Base-by-base conservation (phyloP, 2,329 filamentous ascomycete species). In the Ascochyta lentis region DNA sequence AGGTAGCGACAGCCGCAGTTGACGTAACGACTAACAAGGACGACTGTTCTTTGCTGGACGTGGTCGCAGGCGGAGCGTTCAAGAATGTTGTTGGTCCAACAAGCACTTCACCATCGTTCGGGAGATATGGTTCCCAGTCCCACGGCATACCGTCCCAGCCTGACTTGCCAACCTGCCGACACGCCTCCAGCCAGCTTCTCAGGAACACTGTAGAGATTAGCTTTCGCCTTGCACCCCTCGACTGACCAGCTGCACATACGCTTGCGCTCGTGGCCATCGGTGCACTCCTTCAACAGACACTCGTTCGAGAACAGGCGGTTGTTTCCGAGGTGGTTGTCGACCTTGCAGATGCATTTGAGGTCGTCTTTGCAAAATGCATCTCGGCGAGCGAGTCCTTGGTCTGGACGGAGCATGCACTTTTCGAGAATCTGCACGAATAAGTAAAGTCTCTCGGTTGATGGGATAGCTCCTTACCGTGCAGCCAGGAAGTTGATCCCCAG, bases 321-420 rank as follows among this genome's bases (percentile, higher is more conserved):
- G 1, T 52, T 50, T 0, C 29, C 54, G 5, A 66, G 39, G 1
- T 56, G 60, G 19, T 53, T 59, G 44, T 61, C 62, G 33, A 33
- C 31, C 3, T 56, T 55, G 54, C 63, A 67, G 27, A 67, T 60
- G 31, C 61, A 67, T 7, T 50, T 37, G 2, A 67, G 46, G 2
- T 66, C 58, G 6, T 44, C 37, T 1, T 26, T n/a, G 33, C 65
- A 66, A 41, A 41, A 6, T 49, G 48, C 1, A 33, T 55, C 13
- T 48, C 45, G 8, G 31, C 27, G 23, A 22, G 43, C 41, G 42
- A 35, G 41, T 12, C 24, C 34, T 12, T 34, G 33, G 8, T 34
- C 34, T n/a, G 39, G 6, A 10, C 15, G 8, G 8, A 38, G 26
- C 45, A 61, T 58, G 31, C 63, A 67, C 1, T 46, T 51, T 3